Evolutionary conservation across 2,329 filamentous ascomycete genomes (phyloP), one percentile per base, ranked within the genome.

Genomic region (Monosporascus ibericus): DNA sequence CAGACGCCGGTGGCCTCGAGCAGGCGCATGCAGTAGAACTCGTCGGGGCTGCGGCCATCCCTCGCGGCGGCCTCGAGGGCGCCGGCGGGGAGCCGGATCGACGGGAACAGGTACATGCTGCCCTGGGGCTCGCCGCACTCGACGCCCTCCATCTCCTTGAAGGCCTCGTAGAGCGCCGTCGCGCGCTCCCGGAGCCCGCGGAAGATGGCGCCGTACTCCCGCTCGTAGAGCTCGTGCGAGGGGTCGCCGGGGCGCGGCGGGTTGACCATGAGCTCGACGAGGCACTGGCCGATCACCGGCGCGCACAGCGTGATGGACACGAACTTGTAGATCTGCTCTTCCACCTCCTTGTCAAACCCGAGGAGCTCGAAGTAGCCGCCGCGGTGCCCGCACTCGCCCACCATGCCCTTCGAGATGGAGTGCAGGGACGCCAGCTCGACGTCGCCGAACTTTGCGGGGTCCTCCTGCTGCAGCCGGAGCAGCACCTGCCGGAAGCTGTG

Each of bases 21-120:
- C 64, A 99, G 78, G 56, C 84, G 81, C 76, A 95, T 81, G 74
- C 88, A 91, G 79, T 99, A 99, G 75, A 95, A 96, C 72, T 97
- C 92, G 65, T 99, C 94, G 1, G 92, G 75, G 14, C 79, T 76
- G 65, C 88, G 87, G 63, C 84, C 84, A 69, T 91, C 88, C 56
- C 85, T 74, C 65, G 77, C 71, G 37, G 94, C 94, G 17, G 88
- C 89, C 59, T 86, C 85, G 56, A 86, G 72, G 40, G 91, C 94
- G 73, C 89, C 90, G 24, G 73, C 62, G 2, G 94, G 83, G 24
- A 99, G 77, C 36, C 77, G 84, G 73, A 99, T 95, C 62, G 90
- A 94, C 24, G 94, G 94, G 83, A 97, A 99, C 65, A 99, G 87
- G 76, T 99, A 99, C 94, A 99, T 99, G 68, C 88, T 87, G 55